A percentile compares a stretch with the other conserved stretches of the same genome.
phyloP scores from a whole-genome alignment of 73 alveolate species.

The Halteria grandinella region DNA sequence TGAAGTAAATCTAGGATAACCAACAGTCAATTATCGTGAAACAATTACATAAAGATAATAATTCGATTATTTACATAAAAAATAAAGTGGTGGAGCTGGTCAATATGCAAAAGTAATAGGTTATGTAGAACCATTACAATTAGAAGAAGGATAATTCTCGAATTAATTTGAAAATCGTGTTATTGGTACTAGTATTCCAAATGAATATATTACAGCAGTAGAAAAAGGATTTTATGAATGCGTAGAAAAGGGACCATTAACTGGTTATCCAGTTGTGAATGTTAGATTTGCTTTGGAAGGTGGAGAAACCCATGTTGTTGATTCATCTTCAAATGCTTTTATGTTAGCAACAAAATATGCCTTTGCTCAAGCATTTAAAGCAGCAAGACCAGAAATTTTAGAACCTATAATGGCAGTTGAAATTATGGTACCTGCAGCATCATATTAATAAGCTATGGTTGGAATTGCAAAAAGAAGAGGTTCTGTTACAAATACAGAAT shows the following conservation, averaged over 20 bases:
- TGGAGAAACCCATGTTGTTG: constrained; percentile 95
- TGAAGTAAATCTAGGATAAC: constrained; percentile 87
- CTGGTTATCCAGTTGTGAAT: constrained; percentile 91
- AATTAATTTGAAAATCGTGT: constrained; percentile 63
- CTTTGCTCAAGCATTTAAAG: constrained; percentile 78
- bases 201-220: constrained; percentile 90
- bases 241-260: constrained; percentile 83
- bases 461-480: constrained; percentile 88
- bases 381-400: constrained; percentile 86
- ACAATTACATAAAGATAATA: constrained; percentile 64
- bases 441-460: constrained; percentile 70
- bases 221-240: constrained; percentile 91
- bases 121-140: constrained; percentile 72
- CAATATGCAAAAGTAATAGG: constrained; percentile 91
- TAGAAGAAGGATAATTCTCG: constrained; percentile 60
- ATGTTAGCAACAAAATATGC: constrained; percentile 88
- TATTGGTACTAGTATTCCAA: constrained; percentile 81
- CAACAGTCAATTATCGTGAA: constrained; percentile 97
- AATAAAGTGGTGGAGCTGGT: constrained; percentile 97
- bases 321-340: constrained; percentile 90
- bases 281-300: constrained; percentile 80
- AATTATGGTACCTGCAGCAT: constrained; percentile 77
- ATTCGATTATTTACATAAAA: constrained; percentile 91
- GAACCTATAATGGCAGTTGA: constrained; percentile 95
- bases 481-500: constrained; percentile 76